Percentiles rank a stretch among this genome's conserved stretches.
Conservation (phyloP, 2,329 filamentous ascomycete genomes). For the Hypoxylon sp. region DNA sequence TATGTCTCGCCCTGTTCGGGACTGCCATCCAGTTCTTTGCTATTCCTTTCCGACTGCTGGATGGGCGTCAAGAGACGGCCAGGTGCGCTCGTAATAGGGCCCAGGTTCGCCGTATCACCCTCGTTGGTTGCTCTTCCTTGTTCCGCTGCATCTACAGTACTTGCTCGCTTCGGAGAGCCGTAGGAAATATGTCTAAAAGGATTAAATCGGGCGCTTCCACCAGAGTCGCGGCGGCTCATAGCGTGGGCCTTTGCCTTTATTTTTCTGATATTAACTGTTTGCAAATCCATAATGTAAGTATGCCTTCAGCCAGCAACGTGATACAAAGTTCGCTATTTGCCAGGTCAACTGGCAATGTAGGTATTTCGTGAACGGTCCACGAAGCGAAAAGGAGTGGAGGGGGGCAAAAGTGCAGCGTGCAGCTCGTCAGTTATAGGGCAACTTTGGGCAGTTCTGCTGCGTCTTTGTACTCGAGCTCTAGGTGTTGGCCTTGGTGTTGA, state of each 20-base stretch:
- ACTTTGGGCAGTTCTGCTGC: neutral
- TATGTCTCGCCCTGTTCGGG: slow-evolving; percentile 30
- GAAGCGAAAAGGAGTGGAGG: neutral
- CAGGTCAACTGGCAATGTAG: slow-evolving; percentile 3
- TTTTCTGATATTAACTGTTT: slow-evolving; percentile 39
- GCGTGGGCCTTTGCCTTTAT: slow-evolving; percentile 40
- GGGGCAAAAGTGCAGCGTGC: slow-evolving; percentile 5
- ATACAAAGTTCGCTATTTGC: neutral
- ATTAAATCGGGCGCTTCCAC: slow-evolving; percentile 39
- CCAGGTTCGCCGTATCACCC: slow-evolving; percentile 11
- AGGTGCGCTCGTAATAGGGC: slow-evolving; percentile 33
- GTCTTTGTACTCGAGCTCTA: slow-evolving; percentile 19
- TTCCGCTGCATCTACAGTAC: slow-evolving; percentile 38
- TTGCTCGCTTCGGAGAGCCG: slow-evolving; percentile 37
- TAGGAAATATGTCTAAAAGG: slow-evolving; percentile 39
- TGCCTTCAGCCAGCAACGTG: neutral
- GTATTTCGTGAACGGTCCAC: neutral
- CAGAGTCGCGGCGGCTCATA: slow-evolving; percentile 41
- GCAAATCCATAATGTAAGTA: slow-evolving; percentile 39
- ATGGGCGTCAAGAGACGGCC: slow-evolving; percentile 36
- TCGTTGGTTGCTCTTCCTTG: slow-evolving; percentile 21
- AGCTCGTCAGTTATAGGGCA: neutral
- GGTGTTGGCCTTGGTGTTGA: slow-evolving; percentile 8
- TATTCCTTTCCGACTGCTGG: slow-evolving; percentile 34
- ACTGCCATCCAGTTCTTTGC: slow-evolving; percentile 34